These are phyloP conservation scores for Parietichytrium sp. DNA, from an alignment of 108 stramenopile genomes.

Conservation along the genomic window DNA sequence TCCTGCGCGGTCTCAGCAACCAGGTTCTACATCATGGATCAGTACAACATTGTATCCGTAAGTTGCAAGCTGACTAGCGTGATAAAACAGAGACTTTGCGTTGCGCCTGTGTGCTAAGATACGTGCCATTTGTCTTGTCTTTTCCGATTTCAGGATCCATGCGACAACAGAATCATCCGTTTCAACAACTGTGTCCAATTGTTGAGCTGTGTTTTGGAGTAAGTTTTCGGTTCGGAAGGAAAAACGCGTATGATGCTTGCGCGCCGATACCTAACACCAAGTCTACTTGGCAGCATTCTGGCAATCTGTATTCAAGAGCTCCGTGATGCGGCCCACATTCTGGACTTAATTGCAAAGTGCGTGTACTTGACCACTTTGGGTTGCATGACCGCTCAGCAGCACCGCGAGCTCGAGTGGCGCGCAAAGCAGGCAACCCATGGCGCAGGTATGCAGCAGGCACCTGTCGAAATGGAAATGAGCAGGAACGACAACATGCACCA, in stretches of 20 bases:
- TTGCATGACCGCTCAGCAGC: constrained; percentile 49
- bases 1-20: constrained; percentile 36
- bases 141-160: no score
- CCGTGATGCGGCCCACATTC: constrained; percentile 22
- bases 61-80: background rate
- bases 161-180: constrained; percentile 53
- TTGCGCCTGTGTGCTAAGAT: background rate
- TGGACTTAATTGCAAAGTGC: constrained; percentile 42
- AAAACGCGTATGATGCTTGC: no score
- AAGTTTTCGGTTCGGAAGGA: no score
- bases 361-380: constrained; percentile 42
- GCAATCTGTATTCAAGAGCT: constrained; percentile 36
- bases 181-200: constrained; percentile 54
- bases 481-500: background rate
- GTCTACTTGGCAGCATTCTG: no score
- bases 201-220: constrained; percentile 43
- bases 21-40: constrained; percentile 44
- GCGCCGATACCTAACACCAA: no score
- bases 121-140: background rate
- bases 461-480: background rate
- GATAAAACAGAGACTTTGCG: background rate
- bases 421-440: background rate
- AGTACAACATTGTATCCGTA: constrained; percentile 31
- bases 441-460: background rate
- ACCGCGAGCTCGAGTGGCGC: background rate